Conservation (phyloP, 148 eudicot genomes). For the Salicornia ramosissima region DNA sequence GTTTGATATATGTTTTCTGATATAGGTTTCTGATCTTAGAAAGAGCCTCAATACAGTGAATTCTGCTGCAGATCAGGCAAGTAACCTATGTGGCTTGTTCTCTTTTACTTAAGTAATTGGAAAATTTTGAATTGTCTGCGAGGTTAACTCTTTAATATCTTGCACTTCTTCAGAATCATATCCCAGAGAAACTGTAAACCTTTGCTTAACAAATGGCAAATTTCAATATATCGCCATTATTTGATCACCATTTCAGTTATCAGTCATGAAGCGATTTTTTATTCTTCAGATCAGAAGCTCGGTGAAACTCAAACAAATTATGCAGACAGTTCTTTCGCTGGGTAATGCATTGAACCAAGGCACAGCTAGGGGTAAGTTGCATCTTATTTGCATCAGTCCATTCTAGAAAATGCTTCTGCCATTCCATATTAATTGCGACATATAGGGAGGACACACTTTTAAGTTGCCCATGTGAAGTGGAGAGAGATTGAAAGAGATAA, state of each 20-base stretch:
- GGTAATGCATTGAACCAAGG: constrained; percentile 97
- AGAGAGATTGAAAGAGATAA: no score
- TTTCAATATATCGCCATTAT: neutral
- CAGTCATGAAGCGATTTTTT: constrained; percentile 16
- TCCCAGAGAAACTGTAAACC: neutral
- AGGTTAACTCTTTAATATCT: neutral
- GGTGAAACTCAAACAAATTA: constrained; percentile 60
- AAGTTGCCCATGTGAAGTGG: no score
- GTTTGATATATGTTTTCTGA: constrained; percentile 8
- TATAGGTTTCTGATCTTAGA: constrained; percentile 75
- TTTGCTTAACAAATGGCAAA: neutral
- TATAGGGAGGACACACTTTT: no score
- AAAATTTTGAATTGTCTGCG: neutral
- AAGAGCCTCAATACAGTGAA: constrained; percentile 52
- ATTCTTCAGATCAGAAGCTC: constrained; percentile 72
- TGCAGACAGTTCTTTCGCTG: constrained; percentile 87
- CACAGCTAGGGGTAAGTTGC: constrained; percentile 81
- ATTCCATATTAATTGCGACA: no score
- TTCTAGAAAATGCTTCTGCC: no score
- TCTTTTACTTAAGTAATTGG: neutral
- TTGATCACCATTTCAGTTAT: neutral
- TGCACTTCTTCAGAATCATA: neutral
- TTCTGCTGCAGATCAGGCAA: constrained; percentile 82
- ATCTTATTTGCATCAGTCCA: neutral
- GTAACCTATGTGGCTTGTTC: constrained; percentile 5